These are phyloP conservation scores for Aphanomyces stellatus DNA, from an alignment of 352 stramenopile species.

Conservation along the genomic window DNA sequence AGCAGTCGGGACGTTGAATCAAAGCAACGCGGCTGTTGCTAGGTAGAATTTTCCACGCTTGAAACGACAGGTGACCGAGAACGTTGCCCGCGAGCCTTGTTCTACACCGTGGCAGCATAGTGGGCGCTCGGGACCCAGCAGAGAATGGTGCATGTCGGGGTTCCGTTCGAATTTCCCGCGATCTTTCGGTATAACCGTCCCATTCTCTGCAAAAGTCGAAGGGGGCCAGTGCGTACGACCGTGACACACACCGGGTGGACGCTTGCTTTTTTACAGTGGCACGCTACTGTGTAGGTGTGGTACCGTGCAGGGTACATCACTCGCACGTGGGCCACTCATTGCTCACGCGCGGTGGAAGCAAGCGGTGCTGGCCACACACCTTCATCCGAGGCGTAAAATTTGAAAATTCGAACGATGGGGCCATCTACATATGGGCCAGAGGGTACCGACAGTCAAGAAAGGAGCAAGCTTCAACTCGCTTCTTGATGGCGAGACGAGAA, in stretches of 20 bases:
- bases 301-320: no score
- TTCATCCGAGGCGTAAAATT: no score
- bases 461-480: no score
- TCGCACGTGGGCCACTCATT: no score
- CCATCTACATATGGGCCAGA: no score
- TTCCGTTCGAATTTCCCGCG: constrained; percentile 1
- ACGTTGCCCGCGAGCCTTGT: background rate
- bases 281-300: background rate
- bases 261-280: background rate
- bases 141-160: background rate
- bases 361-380: background rate
- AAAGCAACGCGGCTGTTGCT: no score
- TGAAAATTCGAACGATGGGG: no score
- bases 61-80: no score
- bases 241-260: background rate
- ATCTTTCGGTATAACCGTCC: background rate
- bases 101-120: background rate
- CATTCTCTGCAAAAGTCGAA: constrained; percentile 6
- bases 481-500: no score
- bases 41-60: background rate
- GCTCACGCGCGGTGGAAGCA: background rate
- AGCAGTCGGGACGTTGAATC: no score
- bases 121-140: background rate
- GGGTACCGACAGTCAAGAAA: no score
- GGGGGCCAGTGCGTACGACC: background rate